Base-by-base conservation (phyloP, 352 stramenopile species). In the Phytophthora megakarya region DNA sequence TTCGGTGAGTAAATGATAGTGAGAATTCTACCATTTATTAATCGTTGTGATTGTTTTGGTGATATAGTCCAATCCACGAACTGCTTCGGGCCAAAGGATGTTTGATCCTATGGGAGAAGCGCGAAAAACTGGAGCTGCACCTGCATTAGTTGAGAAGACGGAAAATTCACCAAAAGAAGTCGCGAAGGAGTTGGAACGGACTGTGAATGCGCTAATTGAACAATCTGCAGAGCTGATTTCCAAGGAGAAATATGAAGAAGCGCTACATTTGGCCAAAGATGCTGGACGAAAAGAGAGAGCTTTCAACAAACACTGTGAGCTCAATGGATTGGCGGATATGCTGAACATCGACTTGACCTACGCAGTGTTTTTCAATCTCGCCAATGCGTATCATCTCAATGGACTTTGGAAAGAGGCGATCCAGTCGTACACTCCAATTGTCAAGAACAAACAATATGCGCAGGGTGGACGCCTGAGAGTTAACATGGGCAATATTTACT, bases 401-500 rank as follows among this genome's bases (percentile, higher is more conserved):
- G 90, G 89, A 13, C 90, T 98, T 58, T 95, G 89, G 74, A 95
- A 97, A 64, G 93, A 99, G 54, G 96, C 97, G 0, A 87, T 99
- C 30, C 89, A 98, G 70, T 93, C 83, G 55, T 99, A 98, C 69
- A 93, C 88, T 9, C 81, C 91, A 4, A 96, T 99, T 38, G 89
- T 98, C 48, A 98, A 98, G 74, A 98, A 98, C 76, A 98, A 98
- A 53, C 89, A 98, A 66, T 98, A 98, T 73, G 73, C 86, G 6
- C 89, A 97, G 67, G 86, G 81, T 28, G 86, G 95, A 1, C 79
- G 96, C 9, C 73, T 98, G 37, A 86, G 96, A 16, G 92, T 98
- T 7, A 99, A 99, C 71, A 98, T 99, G 90, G 97, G 96, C 22
- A 99, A 99, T 68, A 96, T 99, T 43, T 98, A 99, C 85, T 98